A percentile compares a stretch with the other conserved stretches of the same genome.
phyloP scores from a whole-genome alignment of 2,329 filamentous ascomycete genomes.

The Ceratocystis papillata region DNA sequence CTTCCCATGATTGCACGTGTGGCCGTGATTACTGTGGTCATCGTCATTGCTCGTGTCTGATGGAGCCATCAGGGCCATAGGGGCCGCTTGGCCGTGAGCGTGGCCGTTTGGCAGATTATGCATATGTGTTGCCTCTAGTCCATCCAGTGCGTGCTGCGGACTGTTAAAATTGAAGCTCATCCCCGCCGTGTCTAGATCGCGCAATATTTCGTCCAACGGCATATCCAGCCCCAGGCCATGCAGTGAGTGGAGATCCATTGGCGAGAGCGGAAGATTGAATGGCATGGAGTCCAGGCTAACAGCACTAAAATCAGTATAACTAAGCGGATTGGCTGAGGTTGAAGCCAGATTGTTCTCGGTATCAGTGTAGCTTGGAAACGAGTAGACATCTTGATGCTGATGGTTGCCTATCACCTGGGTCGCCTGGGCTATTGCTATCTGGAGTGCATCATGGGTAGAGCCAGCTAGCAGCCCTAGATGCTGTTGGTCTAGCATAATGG shows the following conservation, averaged over 20 bases:
- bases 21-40: background rate
- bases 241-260: background rate
- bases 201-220: background rate
- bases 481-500: background rate
- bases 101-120: background rate
- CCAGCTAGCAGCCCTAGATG: background rate
- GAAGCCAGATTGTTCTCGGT: background rate
- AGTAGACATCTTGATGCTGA: background rate
- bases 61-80: slow-evolving; percentile 11
- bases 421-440: background rate
- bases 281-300: background rate
- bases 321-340: background rate
- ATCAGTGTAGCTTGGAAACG: background rate
- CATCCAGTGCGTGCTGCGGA: background rate
- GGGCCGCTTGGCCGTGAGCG: background rate
- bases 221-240: background rate
- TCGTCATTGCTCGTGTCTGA: background rate
- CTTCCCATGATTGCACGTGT: background rate
- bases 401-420: background rate
- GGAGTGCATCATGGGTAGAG: background rate
- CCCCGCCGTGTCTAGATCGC: background rate
- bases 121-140: background rate
- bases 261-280: background rate
- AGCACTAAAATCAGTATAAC: background rate
- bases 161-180: background rate